Percentiles rank a stretch among this genome's conserved stretches.
These are phyloP conservation scores for Tylopilus felleus DNA, from an alignment of 768 basidiomycete species.

Conservation along the genomic window DNA sequence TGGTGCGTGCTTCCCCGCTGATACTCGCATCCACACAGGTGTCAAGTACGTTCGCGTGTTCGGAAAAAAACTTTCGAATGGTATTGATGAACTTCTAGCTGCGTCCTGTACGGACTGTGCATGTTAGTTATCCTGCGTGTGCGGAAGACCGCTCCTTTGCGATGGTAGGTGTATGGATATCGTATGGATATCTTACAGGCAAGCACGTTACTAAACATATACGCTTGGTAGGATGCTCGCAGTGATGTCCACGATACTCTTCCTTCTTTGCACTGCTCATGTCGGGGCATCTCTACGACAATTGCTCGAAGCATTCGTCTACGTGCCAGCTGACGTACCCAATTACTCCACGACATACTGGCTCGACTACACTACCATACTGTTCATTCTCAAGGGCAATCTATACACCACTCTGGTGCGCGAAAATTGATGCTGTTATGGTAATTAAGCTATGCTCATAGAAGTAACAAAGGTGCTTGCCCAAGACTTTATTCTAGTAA, in stretches of 20 bases:
- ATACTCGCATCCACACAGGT: neutral
- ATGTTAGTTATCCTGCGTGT: neutral
- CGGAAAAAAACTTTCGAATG: no score
- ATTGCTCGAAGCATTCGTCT: conserved; percentile 4
- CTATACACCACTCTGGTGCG: neutral
- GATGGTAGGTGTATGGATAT: neutral
- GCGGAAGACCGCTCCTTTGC: neutral
- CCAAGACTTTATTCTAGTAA: neutral
- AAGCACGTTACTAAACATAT: neutral
- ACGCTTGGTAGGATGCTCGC: neutral
- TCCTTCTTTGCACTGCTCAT: neutral
- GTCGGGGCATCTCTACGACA: neutral
- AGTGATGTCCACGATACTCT: neutral
- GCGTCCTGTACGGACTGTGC: neutral
- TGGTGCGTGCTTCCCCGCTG: neutral
- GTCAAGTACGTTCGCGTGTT: neutral
- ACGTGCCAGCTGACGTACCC: neutral
- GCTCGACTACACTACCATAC: neutral
- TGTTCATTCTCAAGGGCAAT: neutral
- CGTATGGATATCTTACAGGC: no score
- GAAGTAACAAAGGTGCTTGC: neutral
- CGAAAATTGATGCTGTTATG: no score
- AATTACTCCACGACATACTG: conserved; percentile 1
- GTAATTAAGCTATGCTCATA: no score
- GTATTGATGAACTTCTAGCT: neutral